Evolutionary conservation across 257 asterid species (phyloP).

Genomic region (Cynanchum wilfordii): DNA sequence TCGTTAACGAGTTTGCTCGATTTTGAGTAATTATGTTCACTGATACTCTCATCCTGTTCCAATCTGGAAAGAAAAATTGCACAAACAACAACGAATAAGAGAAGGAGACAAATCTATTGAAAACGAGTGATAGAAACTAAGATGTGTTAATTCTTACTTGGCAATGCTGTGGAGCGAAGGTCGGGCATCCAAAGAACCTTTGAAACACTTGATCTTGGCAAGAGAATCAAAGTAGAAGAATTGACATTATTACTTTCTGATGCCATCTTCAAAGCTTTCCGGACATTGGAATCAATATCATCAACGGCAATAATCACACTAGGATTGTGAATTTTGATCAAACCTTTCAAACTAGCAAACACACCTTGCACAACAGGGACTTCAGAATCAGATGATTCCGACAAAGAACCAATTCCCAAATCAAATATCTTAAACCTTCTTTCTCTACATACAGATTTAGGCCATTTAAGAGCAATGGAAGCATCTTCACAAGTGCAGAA

Average conservation of each 20-base stretch:
- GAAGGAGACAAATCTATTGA: too few relatives aligned
- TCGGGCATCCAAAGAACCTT: slow-evolving; percentile 93
- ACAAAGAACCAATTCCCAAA: slow-evolving; percentile 60
- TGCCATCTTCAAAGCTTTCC: slow-evolving; percentile 81
- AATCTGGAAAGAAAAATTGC: slow-evolving; percentile 46
- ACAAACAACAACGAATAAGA: too few relatives aligned
- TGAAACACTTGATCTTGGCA: slow-evolving; percentile 58
- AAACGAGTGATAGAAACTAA: too few relatives aligned
- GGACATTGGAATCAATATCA: slow-evolving; percentile 54
- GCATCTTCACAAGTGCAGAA: slow-evolving; percentile 91
- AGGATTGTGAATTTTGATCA: slow-evolving; percentile 82
- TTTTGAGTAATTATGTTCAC: slow-evolving; percentile 84
- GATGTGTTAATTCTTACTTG: slow-evolving; percentile 34
- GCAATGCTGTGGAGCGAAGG: slow-evolving; percentile 76
- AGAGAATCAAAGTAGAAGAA: slow-evolving; percentile 46
- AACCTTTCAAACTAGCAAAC: slow-evolving; percentile 87
- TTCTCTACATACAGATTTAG: slow-evolving; percentile 66
- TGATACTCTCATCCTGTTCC: slow-evolving; percentile 76
- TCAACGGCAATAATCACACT: slow-evolving; percentile 62
- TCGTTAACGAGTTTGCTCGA: slow-evolving; percentile 49
- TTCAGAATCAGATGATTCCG: slow-evolving; percentile 59
- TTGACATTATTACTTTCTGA: slow-evolving; percentile 35
- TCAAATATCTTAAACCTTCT: slow-evolving; percentile 90
- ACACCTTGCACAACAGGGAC: slow-evolving; percentile 73
- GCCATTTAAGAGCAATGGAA: slow-evolving; percentile 64